Base-by-base conservation (phyloP, 257 asterid genomes). In the Gynochthodes officinalis region DNA sequence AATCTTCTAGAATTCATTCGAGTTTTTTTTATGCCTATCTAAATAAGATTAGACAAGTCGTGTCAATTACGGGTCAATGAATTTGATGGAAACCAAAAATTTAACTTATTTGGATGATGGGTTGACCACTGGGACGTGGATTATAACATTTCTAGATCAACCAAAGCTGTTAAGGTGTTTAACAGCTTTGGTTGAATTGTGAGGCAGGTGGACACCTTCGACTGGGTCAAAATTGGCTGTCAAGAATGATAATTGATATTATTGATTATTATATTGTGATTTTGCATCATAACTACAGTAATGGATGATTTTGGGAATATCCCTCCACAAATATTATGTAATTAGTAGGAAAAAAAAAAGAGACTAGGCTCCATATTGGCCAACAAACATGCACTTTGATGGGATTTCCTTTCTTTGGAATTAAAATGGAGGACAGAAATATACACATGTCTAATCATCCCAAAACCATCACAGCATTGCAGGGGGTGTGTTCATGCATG, bases 161-260 rank as follows among this genome's bases (percentile, higher is more conserved):
- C 68, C 33, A 39, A 0, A 2, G n/a, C n/a, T n/a, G n/a, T n/a
- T n/a, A n/a, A n/a, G n/a, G n/a, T n/a, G n/a, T n/a, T n/a, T n/a
- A n/a, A n/a, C n/a, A n/a, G n/a, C n/a, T n/a, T n/a, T n/a, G n/a
- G n/a, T n/a, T n/a, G n/a, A n/a, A n/a, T n/a, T n/a, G 49, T 43
- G 14, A 43, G n/a, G 54, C 21, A 16, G 25, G 43, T 18, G 25
- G 55, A 33, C 46, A 53, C 25, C 49, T 62, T 69, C 39, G 79
- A 69, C 79, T 42, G 15, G 72, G 67, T 52, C 67, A 70, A 32
- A 53, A 4, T 60, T 40, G 50, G 52, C 64, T 61, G 30, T 10
- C 46, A 2, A 3, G 6, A 0, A 48, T n/a, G n/a, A n/a, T n/a
- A n/a, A n/a, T n/a, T n/a, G n/a, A n/a, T n/a, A n/a, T n/a, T n/a